A percentile compares a stretch with the other conserved stretches of the same genome.
These are phyloP conservation scores for Hordeum marinum DNA, from an alignment of 176 grass and related monocot genomes.

Conservation along the genomic window DNA sequence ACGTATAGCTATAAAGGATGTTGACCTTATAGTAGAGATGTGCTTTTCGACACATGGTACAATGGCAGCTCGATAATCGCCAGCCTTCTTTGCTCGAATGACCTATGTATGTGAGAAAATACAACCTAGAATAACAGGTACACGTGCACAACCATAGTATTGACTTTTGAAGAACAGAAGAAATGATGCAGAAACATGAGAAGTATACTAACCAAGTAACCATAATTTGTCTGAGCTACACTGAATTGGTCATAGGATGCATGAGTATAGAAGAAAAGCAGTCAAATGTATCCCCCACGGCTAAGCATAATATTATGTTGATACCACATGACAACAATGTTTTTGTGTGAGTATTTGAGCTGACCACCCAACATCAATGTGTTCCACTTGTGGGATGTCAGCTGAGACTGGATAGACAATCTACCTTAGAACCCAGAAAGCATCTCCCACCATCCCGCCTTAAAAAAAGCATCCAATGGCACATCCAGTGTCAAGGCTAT, in stretches of 20 bases:
- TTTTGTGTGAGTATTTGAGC: not conserved
- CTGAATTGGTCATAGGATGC: slow-evolving; percentile 38
- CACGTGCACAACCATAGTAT: not conserved
- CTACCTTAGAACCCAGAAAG: slow-evolving; percentile 71
- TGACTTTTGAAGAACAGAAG: too few relatives aligned
- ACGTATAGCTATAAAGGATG: not conserved
- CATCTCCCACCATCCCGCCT: slow-evolving; percentile 42
- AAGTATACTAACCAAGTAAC: slow-evolving; percentile 20
- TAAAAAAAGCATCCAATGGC: slow-evolving; percentile 76
- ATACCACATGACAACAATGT: not conserved
- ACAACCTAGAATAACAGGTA: not conserved
- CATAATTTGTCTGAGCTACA: slow-evolving; percentile 80
- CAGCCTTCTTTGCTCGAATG: slow-evolving; percentile 60
- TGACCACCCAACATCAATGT: slow-evolving; percentile 74
- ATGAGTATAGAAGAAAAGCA: slow-evolving; percentile 23
- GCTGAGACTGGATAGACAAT: slow-evolving; percentile 65
- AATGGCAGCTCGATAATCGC: not conserved
- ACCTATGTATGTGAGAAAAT: slow-evolving; percentile 38
- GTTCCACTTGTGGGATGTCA: slow-evolving; percentile 31
- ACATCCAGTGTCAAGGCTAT: slow-evolving; percentile 74
- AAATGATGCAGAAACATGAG: too few relatives aligned
- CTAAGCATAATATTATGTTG: not conserved
- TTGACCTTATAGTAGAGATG: not conserved
- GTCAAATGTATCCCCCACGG: not conserved
- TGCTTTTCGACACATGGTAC: slow-evolving; percentile 24